Evolutionary conservation across 495 filamentous ascomycete species (phyloP).

Genomic region (Rostrohypoxylon terebratum): DNA sequence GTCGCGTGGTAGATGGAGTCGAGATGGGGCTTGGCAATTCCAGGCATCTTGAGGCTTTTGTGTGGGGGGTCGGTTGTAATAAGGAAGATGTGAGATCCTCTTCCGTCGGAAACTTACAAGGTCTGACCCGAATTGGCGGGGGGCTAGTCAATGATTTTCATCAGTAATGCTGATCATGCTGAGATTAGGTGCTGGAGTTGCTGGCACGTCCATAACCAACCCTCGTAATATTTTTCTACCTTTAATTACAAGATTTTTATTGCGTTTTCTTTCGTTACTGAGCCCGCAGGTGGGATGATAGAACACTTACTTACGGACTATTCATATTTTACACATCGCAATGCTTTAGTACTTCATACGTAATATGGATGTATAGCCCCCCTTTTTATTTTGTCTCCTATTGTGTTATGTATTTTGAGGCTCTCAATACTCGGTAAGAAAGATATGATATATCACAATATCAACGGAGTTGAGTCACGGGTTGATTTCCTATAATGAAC

Average conservation of each 20-base stretch:
- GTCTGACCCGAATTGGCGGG: conserved; percentile 40
- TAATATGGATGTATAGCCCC: conserved; percentile 37
- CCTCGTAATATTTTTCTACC: conserved; percentile 35
- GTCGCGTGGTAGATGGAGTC: conserved; percentile 47
- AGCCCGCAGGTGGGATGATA: conserved; percentile 26
- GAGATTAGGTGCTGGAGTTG: conserved; percentile 31
- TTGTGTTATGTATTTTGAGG: conserved; percentile 13
- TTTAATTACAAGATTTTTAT: conserved; percentile 29
- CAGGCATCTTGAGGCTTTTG: conserved; percentile 39
- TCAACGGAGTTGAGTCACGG: conserved; percentile 8
- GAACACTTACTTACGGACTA: conserved; percentile 5
- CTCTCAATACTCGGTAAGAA: conserved; percentile 6
- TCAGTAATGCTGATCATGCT: conserved; percentile 41
- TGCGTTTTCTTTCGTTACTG: conserved; percentile 25
- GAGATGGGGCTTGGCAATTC: conserved; percentile 39
- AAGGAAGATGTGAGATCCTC: conserved; percentile 40
- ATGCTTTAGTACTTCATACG: conserved; percentile 58
- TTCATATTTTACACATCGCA: conserved; percentile 56
- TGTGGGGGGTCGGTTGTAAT: conserved; percentile 37
- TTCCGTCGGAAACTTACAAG: conserved; percentile 43
- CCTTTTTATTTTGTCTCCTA: conserved; percentile 8
- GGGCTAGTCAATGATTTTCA: conserved; percentile 40
- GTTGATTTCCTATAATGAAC: conserved; percentile 22
- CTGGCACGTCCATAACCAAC: background rate
- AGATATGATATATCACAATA: conserved; percentile 15